phyloP scores from a whole-genome alignment of 2,329 filamentous ascomycete genomes.

The Ophiostoma triangulosporum region DNA sequence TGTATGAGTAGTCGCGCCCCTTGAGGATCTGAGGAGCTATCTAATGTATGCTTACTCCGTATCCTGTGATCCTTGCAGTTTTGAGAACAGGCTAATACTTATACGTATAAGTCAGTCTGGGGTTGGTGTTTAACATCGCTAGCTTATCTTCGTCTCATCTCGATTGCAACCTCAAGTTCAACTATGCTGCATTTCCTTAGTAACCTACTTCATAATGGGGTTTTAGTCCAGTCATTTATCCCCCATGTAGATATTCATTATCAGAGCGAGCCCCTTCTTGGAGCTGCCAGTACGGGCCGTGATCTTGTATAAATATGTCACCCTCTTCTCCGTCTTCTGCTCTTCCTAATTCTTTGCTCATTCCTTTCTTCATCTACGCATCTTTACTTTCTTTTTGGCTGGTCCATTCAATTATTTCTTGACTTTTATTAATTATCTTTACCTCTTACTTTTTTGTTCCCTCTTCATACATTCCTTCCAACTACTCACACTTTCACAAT shows the following conservation, averaged over 20 bases:
- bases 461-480: neutral
- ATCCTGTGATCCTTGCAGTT: neutral
- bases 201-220: neutral
- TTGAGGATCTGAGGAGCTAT: no score
- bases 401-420: constrained; percentile 5
- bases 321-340: neutral
- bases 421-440: neutral
- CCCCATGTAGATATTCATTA: no score
- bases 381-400: constrained; percentile 4
- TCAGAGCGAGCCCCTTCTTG: neutral
- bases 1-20: neutral
- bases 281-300: neutral
- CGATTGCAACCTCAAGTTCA: neutral
- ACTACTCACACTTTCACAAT: constrained; percentile 1
- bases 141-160: neutral
- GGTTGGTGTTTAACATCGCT: neutral
- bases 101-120: no score
- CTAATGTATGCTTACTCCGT: neutral
- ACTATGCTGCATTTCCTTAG: neutral
- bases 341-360: neutral
- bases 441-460: neutral
- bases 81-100: neutral
- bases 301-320: neutral
- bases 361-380: neutral
- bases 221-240: neutral